Percentiles rank a stretch among this genome's conserved stretches.
Conservation (phyloP, 495 filamentous ascomycete genomes). For the Choiromyces venosus region DNA sequence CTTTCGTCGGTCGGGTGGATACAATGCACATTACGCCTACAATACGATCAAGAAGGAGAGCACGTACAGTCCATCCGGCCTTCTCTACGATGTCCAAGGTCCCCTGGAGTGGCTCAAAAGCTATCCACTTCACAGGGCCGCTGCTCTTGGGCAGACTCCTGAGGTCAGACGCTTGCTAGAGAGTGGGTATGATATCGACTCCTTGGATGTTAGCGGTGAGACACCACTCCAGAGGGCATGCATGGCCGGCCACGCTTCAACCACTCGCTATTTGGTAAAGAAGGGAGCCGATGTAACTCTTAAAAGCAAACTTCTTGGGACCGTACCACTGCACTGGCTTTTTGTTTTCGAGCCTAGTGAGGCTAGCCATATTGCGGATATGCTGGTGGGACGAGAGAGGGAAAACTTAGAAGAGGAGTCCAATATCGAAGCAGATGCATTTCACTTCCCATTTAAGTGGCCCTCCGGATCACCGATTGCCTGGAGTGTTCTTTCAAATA, state of each 20-base stretch:
- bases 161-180: constrained; percentile 1
- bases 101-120: constrained; percentile 9
- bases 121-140: constrained; percentile 18
- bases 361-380: constrained; percentile 12
- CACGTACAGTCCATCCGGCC: constrained; percentile 1
- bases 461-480: constrained; percentile 24
- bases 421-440: constrained; percentile 11
- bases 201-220: constrained; percentile 16
- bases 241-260: constrained; percentile 12
- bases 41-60: neutral
- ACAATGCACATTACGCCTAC: constrained; percentile 15
- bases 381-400: constrained; percentile 10
- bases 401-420: constrained; percentile 5
- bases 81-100: neutral
- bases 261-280: constrained; percentile 12
- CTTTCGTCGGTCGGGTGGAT: constrained; percentile 18
- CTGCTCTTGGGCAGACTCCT: neutral
- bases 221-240: constrained; percentile 22
- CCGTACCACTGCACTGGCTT: constrained; percentile 21
- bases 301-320: neutral
- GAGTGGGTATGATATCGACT: neutral
- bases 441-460: constrained; percentile 26
- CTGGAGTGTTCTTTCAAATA: constrained; percentile 22
- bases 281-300: constrained; percentile 17
- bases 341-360: constrained; percentile 23